A percentile compares a stretch with the other conserved stretches of the same genome.
Conservation (phyloP, 2,329 filamentous ascomycete species). For the Aspergillus fischeri region DNA sequence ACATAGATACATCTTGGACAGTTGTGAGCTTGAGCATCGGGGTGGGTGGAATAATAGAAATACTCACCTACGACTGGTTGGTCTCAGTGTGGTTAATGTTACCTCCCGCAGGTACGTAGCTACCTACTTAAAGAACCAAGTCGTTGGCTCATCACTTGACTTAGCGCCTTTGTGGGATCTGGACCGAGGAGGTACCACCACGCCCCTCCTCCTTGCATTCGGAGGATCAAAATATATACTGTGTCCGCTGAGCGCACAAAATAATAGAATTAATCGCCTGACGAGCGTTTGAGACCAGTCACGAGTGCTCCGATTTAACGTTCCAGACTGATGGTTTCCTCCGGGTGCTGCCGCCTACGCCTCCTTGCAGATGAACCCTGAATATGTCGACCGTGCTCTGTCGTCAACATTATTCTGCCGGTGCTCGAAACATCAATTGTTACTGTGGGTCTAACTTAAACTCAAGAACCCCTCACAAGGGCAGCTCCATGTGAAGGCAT, state of each 20-base stretch:
- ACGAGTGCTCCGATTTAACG: slow-evolving; percentile 1
- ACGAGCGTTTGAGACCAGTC: neutral
- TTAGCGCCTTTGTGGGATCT: slow-evolving; percentile 8
- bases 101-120: neutral
- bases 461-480: neutral
- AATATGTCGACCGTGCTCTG: slow-evolving; percentile 21
- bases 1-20: neutral
- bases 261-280: neutral
- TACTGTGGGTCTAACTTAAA: slow-evolving; percentile 6
- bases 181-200: slow-evolving; percentile 6
- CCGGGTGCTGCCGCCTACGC: slow-evolving; percentile 6
- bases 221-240: neutral
- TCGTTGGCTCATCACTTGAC: neutral
- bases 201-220: slow-evolving; percentile 1
- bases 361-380: slow-evolving; percentile 13
- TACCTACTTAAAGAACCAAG: neutral
- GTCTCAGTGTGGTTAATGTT: slow-evolving; percentile 1
- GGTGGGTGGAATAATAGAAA: too few relatives aligned
- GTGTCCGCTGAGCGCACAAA: neutral
- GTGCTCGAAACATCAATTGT: slow-evolving; percentile 9
- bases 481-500: slow-evolving; percentile 6
- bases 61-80: neutral
- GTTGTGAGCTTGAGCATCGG: neutral
- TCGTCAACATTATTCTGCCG: slow-evolving; percentile 9
- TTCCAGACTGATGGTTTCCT: slow-evolving; percentile 6